phyloP scores from a whole-genome alignment of 345 rosid species.

The Corchorus capsularis region DNA sequence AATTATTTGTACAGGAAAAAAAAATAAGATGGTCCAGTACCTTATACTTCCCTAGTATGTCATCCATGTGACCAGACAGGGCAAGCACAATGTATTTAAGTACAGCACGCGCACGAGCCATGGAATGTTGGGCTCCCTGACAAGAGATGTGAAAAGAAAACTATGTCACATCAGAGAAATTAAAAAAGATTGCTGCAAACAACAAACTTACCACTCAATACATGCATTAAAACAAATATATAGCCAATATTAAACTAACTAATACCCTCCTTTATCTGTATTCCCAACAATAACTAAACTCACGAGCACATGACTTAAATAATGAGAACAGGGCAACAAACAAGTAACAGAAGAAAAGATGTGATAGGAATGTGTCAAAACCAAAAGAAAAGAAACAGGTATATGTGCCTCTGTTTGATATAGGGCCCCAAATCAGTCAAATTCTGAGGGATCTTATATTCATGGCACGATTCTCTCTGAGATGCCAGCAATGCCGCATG shows the following conservation, averaged over 20 bases:
- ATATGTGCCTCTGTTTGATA: conserved; percentile 5
- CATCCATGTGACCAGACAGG: conserved; percentile 84
- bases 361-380: background rate
- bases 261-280: background rate
- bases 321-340: background rate
- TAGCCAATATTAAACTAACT: background rate
- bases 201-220: background rate
- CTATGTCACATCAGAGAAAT: conserved; percentile 12
- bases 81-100: conserved; percentile 77
- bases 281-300: background rate
- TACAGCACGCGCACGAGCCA: conserved; percentile 66
- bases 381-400: background rate
- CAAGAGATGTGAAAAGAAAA: conserved; percentile 23
- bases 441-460: background rate
- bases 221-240: conserved; percentile 5
- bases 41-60: conserved; percentile 74
- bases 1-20: conserved; percentile 1
- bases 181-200: background rate
- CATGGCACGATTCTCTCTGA: background rate
- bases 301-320: background rate
- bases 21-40: conserved; percentile 29
- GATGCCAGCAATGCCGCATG: background rate
- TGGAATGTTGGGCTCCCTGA: conserved; percentile 57
- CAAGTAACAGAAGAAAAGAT: background rate
- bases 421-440: background rate